These are phyloP conservation scores for Leccinum incarnatum DNA, from an alignment of 768 basidiomycete species.

Conservation along the genomic window DNA sequence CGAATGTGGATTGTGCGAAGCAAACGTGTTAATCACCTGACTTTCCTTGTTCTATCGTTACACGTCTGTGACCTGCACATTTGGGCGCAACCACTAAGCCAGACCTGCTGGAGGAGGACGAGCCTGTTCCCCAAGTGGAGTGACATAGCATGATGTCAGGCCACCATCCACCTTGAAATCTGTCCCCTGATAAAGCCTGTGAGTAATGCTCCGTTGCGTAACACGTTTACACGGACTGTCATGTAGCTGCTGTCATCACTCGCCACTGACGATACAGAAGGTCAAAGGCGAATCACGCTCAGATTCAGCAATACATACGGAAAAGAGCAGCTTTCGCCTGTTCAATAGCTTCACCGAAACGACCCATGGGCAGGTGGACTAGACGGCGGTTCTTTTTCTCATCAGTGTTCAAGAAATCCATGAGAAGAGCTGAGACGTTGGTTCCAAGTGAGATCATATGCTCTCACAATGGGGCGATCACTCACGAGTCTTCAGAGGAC, in stretches of 20 bases:
- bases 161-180: conserved; percentile 98
- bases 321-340: conserved; percentile 91
- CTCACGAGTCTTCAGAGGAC: conserved; percentile 93
- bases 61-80: neutral
- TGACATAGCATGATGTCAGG: conserved; percentile 89
- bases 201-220: conserved; percentile 1
- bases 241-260: conserved; percentile 96
- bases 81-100: conserved; percentile 22
- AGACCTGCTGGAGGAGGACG: conserved; percentile 73
- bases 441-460: neutral
- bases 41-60: neutral
- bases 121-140: conserved; percentile 73
- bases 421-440: conserved; percentile 71
- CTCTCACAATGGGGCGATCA: neutral
- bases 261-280: conserved; percentile 52
- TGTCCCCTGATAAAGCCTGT: conserved; percentile 52
- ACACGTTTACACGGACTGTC: conserved; percentile 56
- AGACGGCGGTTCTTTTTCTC: conserved; percentile 93
- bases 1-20: neutral
- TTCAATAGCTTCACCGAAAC: conserved; percentile 97
- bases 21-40: neutral
- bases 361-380: conserved; percentile 92
- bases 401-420: conserved; percentile 96
- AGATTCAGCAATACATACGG: conserved; percentile 53
- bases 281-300: conserved; percentile 6